Conservation (phyloP, 2,329 filamentous ascomycete genomes). For the Cytospora piceae region DNA sequence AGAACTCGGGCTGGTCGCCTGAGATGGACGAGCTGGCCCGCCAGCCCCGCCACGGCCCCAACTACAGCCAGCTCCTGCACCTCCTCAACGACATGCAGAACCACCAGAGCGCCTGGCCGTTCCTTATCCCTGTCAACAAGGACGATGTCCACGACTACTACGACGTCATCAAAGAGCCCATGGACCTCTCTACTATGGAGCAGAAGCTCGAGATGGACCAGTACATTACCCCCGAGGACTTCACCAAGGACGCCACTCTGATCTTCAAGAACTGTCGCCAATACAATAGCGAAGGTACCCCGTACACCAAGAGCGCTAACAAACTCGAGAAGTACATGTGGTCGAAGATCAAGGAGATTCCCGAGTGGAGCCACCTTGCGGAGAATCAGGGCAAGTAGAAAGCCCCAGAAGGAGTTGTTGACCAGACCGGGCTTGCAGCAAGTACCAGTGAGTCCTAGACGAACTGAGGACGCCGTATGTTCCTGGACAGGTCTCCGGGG, state of each 20-base stretch:
- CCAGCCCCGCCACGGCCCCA: constrained; percentile 92
- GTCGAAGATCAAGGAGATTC: constrained; percentile 86
- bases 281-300: constrained; percentile 95
- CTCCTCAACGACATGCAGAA: constrained; percentile 96
- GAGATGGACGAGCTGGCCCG: constrained; percentile 98
- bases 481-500: background rate
- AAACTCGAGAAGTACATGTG: constrained; percentile 96
- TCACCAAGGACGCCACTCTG: constrained; percentile 83
- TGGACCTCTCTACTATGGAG: constrained; percentile 97
- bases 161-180: constrained; percentile 95
- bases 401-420: background rate
- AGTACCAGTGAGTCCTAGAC: background rate
- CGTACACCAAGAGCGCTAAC: constrained; percentile 93
- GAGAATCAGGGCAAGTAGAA: constrained; percentile 23
- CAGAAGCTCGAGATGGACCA: constrained; percentile 91
- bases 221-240: constrained; percentile 90
- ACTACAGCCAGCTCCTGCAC: constrained; percentile 91
- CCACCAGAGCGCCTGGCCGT: constrained; percentile 91
- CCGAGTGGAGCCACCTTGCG: constrained; percentile 80
- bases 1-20: constrained; percentile 89
- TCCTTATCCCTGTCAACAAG: constrained; percentile 88
- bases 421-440: background rate
- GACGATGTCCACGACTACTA: constrained; percentile 99
- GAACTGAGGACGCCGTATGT: background rate
- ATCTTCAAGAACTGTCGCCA: constrained; percentile 94